Evolutionary conservation across 768 basidiomycete genomes (phyloP), one percentile per base, ranked within the genome.

Genomic region (Amanita polypyramis): DNA sequence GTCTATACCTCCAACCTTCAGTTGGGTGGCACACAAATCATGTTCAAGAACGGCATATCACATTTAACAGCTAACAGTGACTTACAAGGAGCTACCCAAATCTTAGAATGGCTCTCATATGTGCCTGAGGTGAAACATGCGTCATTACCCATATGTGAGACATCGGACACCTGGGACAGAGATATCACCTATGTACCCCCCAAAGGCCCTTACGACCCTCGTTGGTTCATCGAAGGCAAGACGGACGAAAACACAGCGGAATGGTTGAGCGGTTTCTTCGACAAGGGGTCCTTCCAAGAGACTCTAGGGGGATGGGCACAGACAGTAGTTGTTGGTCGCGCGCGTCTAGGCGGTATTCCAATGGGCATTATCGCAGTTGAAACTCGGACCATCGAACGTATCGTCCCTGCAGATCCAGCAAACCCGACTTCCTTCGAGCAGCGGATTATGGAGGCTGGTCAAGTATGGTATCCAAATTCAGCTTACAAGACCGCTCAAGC

Each of bases 11-110:
- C 93, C 47, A 98, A 98, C 65, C 66, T 99, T 56, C 96, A 98
- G 65, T 87, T 99, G 51, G 96, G 96, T 54, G 96, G 96, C 47
- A 98, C 96, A n/a, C 96, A 99, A 61, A 98, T 99, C 73, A 98
- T 99, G 96, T 88, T 92, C 80, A 97, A 97, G 80, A 99, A 99
- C 61, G 96, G 96, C 67, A 89, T 98, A 47, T 96, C 95, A 4
- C 96, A 99, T 63, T 70, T 98, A 50, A 94, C 91, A 3, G 94
- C 96, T 29, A 79, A 79, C 57, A 97, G 92, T 62, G 96, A 99
- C 62, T 70, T 99, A 29, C 90, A 98, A 64, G 96, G 96, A 50
- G 92, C 94, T 12, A 82, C 84, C 20, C 86, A 93, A 51, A 97
- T 98, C 55, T 70, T 97, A 38, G 79, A 92, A 55, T 99, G 96